Percentiles rank a stretch among this genome's conserved stretches.
These are phyloP conservation scores for Fomitopsis pinicola DNA, from an alignment of 1,284 basidiomycete species.

Conservation along the genomic window DNA sequence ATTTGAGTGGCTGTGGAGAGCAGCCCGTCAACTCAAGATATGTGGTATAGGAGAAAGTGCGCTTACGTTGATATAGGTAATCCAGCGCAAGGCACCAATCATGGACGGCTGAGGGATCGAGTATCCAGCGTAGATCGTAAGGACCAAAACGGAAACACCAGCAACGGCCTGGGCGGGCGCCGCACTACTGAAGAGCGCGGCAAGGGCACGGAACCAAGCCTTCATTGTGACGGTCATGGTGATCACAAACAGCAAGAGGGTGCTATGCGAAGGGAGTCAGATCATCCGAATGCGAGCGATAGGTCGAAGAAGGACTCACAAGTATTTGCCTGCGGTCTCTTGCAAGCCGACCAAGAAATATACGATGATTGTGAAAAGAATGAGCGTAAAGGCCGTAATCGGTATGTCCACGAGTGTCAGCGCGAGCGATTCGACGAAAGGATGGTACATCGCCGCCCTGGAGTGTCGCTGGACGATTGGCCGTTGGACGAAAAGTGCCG, in stretches of 20 bases:
- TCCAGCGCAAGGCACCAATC: conserved; percentile 63
- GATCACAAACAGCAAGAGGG: conserved; percentile 50
- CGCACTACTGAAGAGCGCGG: conserved; percentile 47
- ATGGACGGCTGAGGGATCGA: conserved; percentile 49
- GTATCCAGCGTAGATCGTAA: conserved; percentile 48
- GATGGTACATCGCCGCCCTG: conserved; percentile 60
- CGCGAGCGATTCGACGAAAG: conserved; percentile 63
- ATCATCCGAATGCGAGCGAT: not conserved
- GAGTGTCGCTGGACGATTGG: conserved; percentile 65
- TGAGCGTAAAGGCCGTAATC: conserved; percentile 48
- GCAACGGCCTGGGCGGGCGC: conserved; percentile 58
- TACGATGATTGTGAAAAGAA: conserved; percentile 50
- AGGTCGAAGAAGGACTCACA: conserved; percentile 35
- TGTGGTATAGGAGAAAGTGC: conserved; percentile 6
- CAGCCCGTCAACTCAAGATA: not conserved
- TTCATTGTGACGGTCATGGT: conserved; percentile 55
- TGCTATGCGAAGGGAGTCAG: conserved; percentile 28
- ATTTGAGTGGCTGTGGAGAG: conserved; percentile 38
- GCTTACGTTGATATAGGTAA: conserved; percentile 57
- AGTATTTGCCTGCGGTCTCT: conserved; percentile 50
- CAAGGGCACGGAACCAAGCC: conserved; percentile 55
- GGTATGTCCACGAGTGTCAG: conserved; percentile 71
- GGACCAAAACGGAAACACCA: conserved; percentile 46
- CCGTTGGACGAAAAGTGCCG: conserved; percentile 66
- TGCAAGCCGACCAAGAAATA: conserved; percentile 67